These are phyloP conservation scores for Stachybotrys elegans DNA, from an alignment of 2,329 filamentous ascomycete species.

Conservation along the genomic window DNA sequence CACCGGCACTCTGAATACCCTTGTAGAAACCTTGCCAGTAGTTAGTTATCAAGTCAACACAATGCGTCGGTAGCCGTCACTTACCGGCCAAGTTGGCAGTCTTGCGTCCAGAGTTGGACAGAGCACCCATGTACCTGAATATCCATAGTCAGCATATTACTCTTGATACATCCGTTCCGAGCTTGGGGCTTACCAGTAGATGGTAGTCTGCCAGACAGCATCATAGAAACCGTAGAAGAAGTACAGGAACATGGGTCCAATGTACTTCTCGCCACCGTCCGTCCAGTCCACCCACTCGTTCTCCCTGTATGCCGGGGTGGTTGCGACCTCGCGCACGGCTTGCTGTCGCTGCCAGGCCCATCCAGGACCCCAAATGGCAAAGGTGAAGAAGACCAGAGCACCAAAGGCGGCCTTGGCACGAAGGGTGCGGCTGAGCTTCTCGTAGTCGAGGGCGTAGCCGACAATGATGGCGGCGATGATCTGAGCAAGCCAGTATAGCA, in stretches of 20 bases:
- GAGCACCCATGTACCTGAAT: slow-evolving; percentile 80
- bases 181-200: slow-evolving; percentile 77
- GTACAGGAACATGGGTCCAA: slow-evolving; percentile 81
- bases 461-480: slow-evolving; percentile 72
- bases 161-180: slow-evolving; percentile 5
- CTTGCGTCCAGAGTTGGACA: slow-evolving; percentile 89
- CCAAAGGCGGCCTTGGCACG: slow-evolving; percentile 62
- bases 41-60: slow-evolving; percentile 71
- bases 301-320: slow-evolving; percentile 15
- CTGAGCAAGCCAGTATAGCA: slow-evolving; percentile 67
- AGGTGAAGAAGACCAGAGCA: slow-evolving; percentile 63
- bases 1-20: slow-evolving; percentile 71
- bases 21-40: slow-evolving; percentile 76
- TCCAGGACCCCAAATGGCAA: slow-evolving; percentile 78
- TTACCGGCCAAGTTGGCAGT: slow-evolving; percentile 85
- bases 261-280: slow-evolving; percentile 51
- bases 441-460: slow-evolving; percentile 64
- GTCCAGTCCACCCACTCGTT: slow-evolving; percentile 54
- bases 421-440: slow-evolving; percentile 53
- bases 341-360: slow-evolving; percentile 69
- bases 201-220: slow-evolving; percentile 81
- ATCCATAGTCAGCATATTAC: slow-evolving; percentile 17
- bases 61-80: slow-evolving; percentile 58
- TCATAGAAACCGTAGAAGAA: slow-evolving; percentile 90
- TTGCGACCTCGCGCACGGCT: slow-evolving; percentile 37